Percentiles rank a stretch among this genome's conserved stretches.
phyloP scores from a whole-genome alignment of 306 rosid genomes.

The Gastrolobium bilobum region DNA sequence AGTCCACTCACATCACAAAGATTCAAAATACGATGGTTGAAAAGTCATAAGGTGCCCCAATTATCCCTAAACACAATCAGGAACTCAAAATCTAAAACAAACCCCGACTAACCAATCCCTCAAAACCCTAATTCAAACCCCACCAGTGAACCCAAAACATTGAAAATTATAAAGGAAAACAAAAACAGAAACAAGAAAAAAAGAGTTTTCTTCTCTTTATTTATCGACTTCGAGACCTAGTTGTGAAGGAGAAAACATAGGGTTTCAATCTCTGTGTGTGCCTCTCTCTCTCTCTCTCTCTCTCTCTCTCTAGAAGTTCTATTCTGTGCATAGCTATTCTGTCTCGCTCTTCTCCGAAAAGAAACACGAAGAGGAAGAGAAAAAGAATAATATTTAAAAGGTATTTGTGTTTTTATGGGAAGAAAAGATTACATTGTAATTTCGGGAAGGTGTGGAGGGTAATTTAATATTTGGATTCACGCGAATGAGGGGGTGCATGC shows the following conservation, averaged over 20 bases:
- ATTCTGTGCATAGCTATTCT: conserved; percentile 34
- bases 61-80: conserved; percentile 34
- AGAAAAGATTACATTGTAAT: conserved; percentile 40
- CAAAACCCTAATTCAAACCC: conserved; percentile 73
- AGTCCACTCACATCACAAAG: conserved; percentile 62
- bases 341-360: conserved; percentile 42
- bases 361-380: conserved; percentile 47
- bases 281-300: neutral
- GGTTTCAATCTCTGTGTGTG: conserved; percentile 17
- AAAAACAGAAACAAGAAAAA: too few species aligned
- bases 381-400: neutral
- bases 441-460: conserved; percentile 41
- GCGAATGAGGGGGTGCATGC: neutral
- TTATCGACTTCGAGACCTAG: conserved; percentile 37
- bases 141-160: conserved; percentile 16
- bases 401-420: conserved; percentile 19
- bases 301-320: conserved; percentile 38
- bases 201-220: neutral
- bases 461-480: conserved; percentile 23
- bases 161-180: neutral
- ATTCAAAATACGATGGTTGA: conserved; percentile 7
- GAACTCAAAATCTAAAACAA: conserved; percentile 30
- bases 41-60: conserved; percentile 34
- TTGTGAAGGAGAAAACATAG: conserved; percentile 37
- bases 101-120: conserved; percentile 41